A percentile compares a stretch with the other conserved stretches of the same genome.
These are phyloP conservation scores for Comarum palustre DNA, from an alignment of 306 rosid species.

Conservation along the genomic window DNA sequence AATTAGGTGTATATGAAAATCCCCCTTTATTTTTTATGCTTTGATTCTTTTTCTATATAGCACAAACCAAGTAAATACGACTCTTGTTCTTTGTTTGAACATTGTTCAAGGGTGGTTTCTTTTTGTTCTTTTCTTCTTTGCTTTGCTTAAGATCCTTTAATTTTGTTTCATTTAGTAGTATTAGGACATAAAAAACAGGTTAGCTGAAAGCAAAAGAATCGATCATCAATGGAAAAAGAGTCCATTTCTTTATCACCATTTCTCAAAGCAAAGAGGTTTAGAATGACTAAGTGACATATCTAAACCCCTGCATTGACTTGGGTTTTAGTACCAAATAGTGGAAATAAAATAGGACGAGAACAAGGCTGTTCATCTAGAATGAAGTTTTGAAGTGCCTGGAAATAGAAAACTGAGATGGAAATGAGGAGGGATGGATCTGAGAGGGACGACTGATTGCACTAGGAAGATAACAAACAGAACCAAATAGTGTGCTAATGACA, in stretches of 20 bases:
- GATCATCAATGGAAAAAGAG: neutral
- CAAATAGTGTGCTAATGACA: neutral
- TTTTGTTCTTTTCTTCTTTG: conserved; percentile 19
- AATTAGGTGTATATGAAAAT: too few relatives aligned
- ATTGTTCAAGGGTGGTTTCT: conserved; percentile 30
- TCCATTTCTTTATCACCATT: neutral
- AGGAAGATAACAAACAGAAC: neutral
- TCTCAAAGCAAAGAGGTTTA: neutral
- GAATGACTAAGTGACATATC: neutral
- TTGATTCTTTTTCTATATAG: conserved; percentile 8
- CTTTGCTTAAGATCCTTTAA: conserved; percentile 9
- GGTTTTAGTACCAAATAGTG: neutral
- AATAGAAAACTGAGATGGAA: neutral
- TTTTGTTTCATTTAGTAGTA: neutral
- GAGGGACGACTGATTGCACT: neutral
- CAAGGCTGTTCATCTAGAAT: neutral
- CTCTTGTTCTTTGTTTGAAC: conserved; percentile 31
- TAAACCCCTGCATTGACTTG: neutral
- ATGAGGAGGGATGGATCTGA: neutral
- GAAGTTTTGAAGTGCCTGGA: neutral
- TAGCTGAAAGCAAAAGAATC: conserved; percentile 2
- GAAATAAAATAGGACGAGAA: neutral
- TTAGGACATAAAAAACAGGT: conserved; percentile 16
- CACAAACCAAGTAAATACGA: conserved; percentile 37
- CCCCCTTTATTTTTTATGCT: neutral